Base-by-base conservation (phyloP, 192 early-diverging fungal genomes). In the Backusella liffmaniae region DNA sequence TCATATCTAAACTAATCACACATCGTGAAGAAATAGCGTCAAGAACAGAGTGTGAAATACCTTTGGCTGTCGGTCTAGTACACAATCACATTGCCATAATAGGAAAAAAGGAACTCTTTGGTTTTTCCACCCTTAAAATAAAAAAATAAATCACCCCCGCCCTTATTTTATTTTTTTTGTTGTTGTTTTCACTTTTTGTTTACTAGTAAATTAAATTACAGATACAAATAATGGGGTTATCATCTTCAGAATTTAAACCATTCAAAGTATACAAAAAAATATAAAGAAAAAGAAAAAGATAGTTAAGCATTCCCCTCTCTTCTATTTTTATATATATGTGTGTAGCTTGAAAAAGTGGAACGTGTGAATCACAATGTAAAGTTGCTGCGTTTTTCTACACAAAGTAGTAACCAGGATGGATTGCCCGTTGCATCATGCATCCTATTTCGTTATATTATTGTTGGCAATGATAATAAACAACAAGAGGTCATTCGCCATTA, bases 371-470 rank as follows among this genome's bases (percentile, higher is more conserved):
- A 94, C 81, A 88, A 94, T 77, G 92, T 91, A 36, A 84, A 74
- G 5, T 72, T 82, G 49, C 90, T 89, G 84, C 86, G 90, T 39
- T 94, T 96, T 75, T 88, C 89, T 18, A 29, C 56, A 29, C 73
- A 84, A 30, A 84, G 32, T 3, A 3, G 84, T 10, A 85, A 91
- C 66, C 87, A 91, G 67, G 84, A 85, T 67, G 92, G 92, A 62
- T 79, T 94, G 74, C 86, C 88, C 42, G 87, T 90, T 35, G 92
- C 95, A 23, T 91, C 91, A 59, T 93, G 91, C 72, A 83, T 98
- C 66, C 82, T 98, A 26, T 94, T 94, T 37, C 91, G 92, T 84
- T 88, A 72, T 30, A 13, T 77, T 59, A 89, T 90, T 59, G 72
- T 77, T 59, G 91, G 88, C 77, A 80, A 85, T 37, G 88, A 91